Percentiles rank a stretch among this genome's conserved stretches.
phyloP scores from a whole-genome alignment of 2,329 filamentous ascomycete genomes.

The Cryoendolithus antarcticus region DNA sequence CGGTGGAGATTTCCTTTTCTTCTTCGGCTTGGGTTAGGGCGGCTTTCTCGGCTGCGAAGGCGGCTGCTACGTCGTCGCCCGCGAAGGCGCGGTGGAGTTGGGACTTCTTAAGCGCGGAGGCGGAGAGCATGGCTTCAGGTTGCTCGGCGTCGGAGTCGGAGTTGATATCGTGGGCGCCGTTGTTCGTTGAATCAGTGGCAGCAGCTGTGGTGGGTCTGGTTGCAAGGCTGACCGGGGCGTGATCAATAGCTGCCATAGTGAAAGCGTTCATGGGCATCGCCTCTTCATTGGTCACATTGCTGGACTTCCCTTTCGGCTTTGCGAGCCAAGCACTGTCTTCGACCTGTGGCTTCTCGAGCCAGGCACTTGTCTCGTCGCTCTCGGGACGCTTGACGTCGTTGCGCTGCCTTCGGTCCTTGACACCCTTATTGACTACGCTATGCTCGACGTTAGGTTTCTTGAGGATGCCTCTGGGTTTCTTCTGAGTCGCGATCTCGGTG shows the following conservation, averaged over 20 bases:
- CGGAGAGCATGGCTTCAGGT: conserved; percentile 15
- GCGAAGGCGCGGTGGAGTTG: conserved; percentile 74
- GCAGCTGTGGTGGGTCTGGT: not conserved
- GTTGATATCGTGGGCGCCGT: conserved; percentile 8
- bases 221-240: no score
- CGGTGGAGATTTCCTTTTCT: conserved; percentile 68
- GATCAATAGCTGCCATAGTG: no score
- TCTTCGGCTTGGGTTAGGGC: conserved; percentile 62
- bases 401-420: not conserved
- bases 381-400: not conserved
- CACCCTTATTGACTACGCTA: conserved; percentile 20
- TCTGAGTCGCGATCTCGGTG: conserved; percentile 1
- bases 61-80: conserved; percentile 67
- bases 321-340: conserved; percentile 10
- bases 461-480: conserved; percentile 10
- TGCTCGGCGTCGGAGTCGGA: conserved; percentile 16
- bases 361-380: conserved; percentile 10
- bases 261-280: no score
- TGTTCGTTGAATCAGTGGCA: conserved; percentile 1
- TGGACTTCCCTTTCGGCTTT: conserved; percentile 13
- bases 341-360: conserved; percentile 10
- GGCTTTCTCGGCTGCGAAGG: conserved; percentile 72
- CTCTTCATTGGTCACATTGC: no score
- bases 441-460: conserved; percentile 18
- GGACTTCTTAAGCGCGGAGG: conserved; percentile 44